phyloP scores from a whole-genome alignment of 306 rosid genomes.

The Lagenaria siceraria region DNA sequence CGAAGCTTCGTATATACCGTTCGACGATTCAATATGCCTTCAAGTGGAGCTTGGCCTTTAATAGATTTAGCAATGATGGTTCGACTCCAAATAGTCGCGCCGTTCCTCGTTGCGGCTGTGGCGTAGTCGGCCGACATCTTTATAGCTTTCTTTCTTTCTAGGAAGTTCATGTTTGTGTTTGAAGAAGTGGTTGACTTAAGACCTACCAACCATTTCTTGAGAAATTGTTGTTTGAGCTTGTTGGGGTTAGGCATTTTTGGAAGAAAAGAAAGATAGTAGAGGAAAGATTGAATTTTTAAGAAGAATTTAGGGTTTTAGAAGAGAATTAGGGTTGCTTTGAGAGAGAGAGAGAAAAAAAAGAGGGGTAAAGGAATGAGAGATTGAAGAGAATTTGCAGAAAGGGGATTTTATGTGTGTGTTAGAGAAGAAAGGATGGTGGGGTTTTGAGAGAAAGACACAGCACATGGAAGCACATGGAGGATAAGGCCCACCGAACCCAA shows the following conservation, averaged over 20 bases:
- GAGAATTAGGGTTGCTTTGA: constrained; percentile 5
- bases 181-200: constrained; percentile 30
- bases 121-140: constrained; percentile 68
- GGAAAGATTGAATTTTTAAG: neutral
- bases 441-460: constrained; percentile 53
- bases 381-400: constrained; percentile 17
- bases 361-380: constrained; percentile 8
- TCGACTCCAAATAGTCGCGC: constrained; percentile 50
- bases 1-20: neutral
- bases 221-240: constrained; percentile 40
- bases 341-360: neutral
- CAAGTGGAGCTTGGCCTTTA: neutral
- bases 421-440: constrained; percentile 46
- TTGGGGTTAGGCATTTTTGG: constrained; percentile 38
- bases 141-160: constrained; percentile 62
- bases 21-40: neutral
- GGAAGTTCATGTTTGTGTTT: constrained; percentile 32
- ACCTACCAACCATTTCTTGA: constrained; percentile 50
- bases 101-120: constrained; percentile 57
- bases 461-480: constrained; percentile 94
- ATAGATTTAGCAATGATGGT: constrained; percentile 38
- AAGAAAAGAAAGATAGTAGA: neutral
- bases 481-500: constrained; percentile 45
- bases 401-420: constrained; percentile 48
- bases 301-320: neutral